A percentile compares a stretch with the other conserved stretches of the same genome.
phyloP scores from a whole-genome alignment of 371 early-diverging fungal species.

The Rhizomucor miehei region DNA sequence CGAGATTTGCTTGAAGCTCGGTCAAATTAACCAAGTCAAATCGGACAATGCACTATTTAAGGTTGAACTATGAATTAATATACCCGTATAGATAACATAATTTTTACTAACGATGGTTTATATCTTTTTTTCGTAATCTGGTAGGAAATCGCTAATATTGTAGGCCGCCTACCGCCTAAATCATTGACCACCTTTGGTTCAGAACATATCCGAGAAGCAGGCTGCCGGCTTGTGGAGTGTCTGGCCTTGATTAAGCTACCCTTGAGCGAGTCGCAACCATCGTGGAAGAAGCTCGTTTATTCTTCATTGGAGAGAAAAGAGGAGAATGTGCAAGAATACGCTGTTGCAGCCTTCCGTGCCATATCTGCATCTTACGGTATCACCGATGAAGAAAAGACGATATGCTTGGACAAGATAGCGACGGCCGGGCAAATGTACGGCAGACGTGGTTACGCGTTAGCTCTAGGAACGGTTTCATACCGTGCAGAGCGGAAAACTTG shows the following conservation, averaged over 20 bases:
- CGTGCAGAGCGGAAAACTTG: slow-evolving; percentile 8
- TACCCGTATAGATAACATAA: not conserved
- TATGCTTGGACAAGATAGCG: slow-evolving; percentile 27
- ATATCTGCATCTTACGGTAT: slow-evolving; percentile 45
- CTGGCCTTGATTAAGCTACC: slow-evolving; percentile 47
- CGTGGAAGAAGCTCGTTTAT: slow-evolving; percentile 54
- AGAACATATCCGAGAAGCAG: slow-evolving; percentile 58
- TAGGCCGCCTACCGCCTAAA: slow-evolving; percentile 43
- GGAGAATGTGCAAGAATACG: slow-evolving; percentile 63
- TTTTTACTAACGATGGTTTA: not conserved
- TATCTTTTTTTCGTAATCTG: slow-evolving; percentile 1
- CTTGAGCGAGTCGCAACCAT: slow-evolving; percentile 11
- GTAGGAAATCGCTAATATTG: slow-evolving; percentile 40
- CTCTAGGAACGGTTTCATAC: slow-evolving; percentile 60
- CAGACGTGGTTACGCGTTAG: slow-evolving; percentile 66
- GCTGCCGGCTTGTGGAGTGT: slow-evolving; percentile 52
- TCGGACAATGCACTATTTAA: slow-evolving; percentile 6
- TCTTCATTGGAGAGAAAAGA: slow-evolving; percentile 68
- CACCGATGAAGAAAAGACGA: slow-evolving; percentile 20
- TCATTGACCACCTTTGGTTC: slow-evolving; percentile 69
- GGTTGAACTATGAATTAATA: slow-evolving; percentile 30
- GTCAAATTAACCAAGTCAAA: slow-evolving; percentile 20
- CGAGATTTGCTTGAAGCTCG: slow-evolving; percentile 64
- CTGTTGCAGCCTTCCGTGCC: slow-evolving; percentile 57
- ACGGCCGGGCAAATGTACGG: slow-evolving; percentile 41